phyloP scores from a whole-genome alignment of 345 rosid genomes.

The Eutrema japonicum region DNA sequence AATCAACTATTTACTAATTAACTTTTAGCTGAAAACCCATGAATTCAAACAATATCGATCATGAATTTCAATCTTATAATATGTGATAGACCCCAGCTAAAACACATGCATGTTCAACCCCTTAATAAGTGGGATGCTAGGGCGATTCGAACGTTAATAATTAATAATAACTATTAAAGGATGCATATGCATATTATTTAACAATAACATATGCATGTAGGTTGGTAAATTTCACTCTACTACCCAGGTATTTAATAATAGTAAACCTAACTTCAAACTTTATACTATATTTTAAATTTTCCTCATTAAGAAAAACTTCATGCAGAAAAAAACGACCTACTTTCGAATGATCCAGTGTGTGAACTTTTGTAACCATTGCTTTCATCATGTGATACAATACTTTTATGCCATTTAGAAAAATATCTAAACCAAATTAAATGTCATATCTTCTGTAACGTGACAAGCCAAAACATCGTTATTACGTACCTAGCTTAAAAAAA shows the following conservation, averaged over 20 bases:
- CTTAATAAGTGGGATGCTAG: not conserved
- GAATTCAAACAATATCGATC: no score
- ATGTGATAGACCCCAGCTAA: not conserved
- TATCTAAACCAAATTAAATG: slow-evolving; percentile 24
- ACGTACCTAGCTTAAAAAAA: not conserved
- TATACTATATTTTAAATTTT: slow-evolving; percentile 5
- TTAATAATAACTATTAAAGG: not conserved
- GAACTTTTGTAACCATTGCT: slow-evolving; percentile 37
- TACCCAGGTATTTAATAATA: slow-evolving; percentile 21
- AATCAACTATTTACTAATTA: no score
- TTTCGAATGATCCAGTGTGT: slow-evolving; percentile 29
- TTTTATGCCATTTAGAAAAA: slow-evolving; percentile 21
- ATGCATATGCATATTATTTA: slow-evolving; percentile 18
- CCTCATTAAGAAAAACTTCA: slow-evolving; percentile 21
- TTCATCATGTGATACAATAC: slow-evolving; percentile 40
- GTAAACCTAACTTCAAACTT: slow-evolving; percentile 45
- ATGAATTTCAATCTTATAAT: no score
- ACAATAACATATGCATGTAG: slow-evolving; percentile 22
- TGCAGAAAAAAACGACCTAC: slow-evolving; percentile 39
- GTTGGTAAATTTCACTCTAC: slow-evolving; percentile 39
- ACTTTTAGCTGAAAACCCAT: no score
- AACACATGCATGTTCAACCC: not conserved
- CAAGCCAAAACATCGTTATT: slow-evolving; percentile 22
- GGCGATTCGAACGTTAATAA: not conserved
- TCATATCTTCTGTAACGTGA: slow-evolving; percentile 33